Base-by-base conservation (phyloP, 129 eudicot species). In the Tagetes erecta region DNA sequence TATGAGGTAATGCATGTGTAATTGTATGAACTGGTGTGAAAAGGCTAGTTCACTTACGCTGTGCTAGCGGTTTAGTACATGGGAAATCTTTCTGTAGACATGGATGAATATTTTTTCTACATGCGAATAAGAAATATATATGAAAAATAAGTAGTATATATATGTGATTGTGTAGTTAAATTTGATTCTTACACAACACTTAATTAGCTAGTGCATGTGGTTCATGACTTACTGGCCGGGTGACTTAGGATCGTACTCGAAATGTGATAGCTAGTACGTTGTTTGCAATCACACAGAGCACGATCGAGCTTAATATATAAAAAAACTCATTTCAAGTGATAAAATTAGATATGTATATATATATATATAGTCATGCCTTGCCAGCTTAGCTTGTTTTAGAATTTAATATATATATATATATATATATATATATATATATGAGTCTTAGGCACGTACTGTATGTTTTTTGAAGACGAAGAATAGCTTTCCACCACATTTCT, bases 401-500 rank as follows among this genome's bases (percentile, higher is more conserved):
- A 20, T 20, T 20, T 20, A 20, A 20, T 20, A 20, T 20, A 20
- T 20, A 20, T 20, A 20, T 20, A 20, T 20, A 20, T 20, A 20
- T 20, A 20, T 20, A 20, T 20, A 20, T 20, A 20, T 20, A 20
- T 20, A 20, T 20, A 20, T 20, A 20, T 20, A 20, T 20, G 27
- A 20, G 27, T 20, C 27, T 20, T 20, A 20, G 27, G 27, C 27
- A 20, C 27, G 27, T 91, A 91, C 97, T 44, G 66, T 75, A 72
- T 73, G 42, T 80, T 56, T 57, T 76, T 76, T 34, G 87, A 72
- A 44, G 27, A 20, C 27, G 27, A 20, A 20, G 96, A 87, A 80
- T 80, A 84, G 80, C 96, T 80, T 83, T 87, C 96, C 80, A 90
- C 91, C 46, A 84, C 47, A 87, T 90, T 90, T 80, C 96, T 90